Evolutionary conservation across 305 asterid species (phyloP), one percentile per base, ranked within the genome.

Genomic region (Plantago lanceolata): DNA sequence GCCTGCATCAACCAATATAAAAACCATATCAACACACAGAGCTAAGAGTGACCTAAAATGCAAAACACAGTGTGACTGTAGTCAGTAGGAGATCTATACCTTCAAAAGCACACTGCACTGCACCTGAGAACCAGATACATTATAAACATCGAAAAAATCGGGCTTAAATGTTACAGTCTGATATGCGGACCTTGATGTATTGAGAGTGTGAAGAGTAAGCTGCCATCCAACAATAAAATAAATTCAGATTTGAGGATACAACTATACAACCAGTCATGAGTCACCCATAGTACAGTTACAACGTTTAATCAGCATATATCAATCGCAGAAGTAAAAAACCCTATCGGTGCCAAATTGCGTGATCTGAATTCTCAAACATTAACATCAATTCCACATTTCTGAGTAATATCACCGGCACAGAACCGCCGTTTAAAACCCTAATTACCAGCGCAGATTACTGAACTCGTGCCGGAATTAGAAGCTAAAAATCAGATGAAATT

Each of bases 131-230:
- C 75, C 89, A 51, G 84, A 72, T 33, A 88, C 74, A n/a, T 83
- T 71, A 56, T 75, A 91, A 37, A 68, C 85, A 86, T 91, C 92
- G 68, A 91, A 91, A 61, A 86, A 86, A 68, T 85, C 94, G 8
- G 87, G 94, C 73, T 84, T 86, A 75, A 84, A 82, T 43, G 87
- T 88, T 49, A 86, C 74, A 26, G 91, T 84, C 68, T 80, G 98
- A 75, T 82, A 89, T 56, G 98, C 96, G 8, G 98, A 88, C 69
- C 96, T 82, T 37, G 98, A 91, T n/a, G 96, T 77, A 68, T 91
- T 91, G 26, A 91, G 92, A 13, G 96, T 79, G 60, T 80, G 86
- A 68, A 85, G 85, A 44, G 79, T 76, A 48, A 91, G 84, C 98
- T 91, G 92, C 61, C 61, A 73, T 31, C 52, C 67, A 64, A 19